These are phyloP conservation scores for Poterioochromonas sp. DNA, from an alignment of 352 stramenopile species.

Conservation along the genomic window DNA sequence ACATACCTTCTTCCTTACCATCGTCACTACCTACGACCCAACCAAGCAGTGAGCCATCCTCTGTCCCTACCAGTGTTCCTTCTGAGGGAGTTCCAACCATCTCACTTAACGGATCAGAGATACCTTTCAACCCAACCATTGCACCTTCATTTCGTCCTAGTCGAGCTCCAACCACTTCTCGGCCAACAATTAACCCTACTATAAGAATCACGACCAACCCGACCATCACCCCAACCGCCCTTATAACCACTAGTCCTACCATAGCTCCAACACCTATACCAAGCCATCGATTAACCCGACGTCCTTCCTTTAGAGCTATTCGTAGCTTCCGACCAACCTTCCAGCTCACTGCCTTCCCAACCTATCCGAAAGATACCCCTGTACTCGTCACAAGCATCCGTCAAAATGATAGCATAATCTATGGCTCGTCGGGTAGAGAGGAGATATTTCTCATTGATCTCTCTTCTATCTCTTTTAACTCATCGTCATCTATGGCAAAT, in stretches of 20 bases:
- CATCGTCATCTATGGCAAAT: no score
- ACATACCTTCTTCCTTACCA: slow-evolving; percentile 13
- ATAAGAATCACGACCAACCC: slow-evolving; percentile 11
- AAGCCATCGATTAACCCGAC: slow-evolving; percentile 10
- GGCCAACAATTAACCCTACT: slow-evolving; percentile 11
- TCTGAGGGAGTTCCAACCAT: slow-evolving; percentile 5
- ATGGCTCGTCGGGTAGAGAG: no score
- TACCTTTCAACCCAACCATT: slow-evolving; percentile 13
- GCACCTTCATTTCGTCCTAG: slow-evolving; percentile 5
- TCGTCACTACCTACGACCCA: slow-evolving; percentile 8
- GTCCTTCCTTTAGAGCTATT: slow-evolving; percentile 13
- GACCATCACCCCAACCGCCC: slow-evolving; percentile 4
- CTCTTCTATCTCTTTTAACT: no score
- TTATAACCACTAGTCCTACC: slow-evolving; percentile 13
- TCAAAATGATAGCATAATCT: no score
- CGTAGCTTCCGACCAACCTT: slow-evolving; percentile 8
- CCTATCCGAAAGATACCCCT: slow-evolving; percentile 10
- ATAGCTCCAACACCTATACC: slow-evolving; percentile 11
- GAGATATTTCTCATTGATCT: no score
- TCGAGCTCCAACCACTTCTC: slow-evolving; percentile 8
- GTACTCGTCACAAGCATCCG: slow-evolving; percentile 3
- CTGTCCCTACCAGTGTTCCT: slow-evolving; percentile 8
- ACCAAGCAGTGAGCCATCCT: slow-evolving; percentile 8
- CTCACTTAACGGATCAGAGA: slow-evolving; percentile 11
- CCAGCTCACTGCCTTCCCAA: slow-evolving; percentile 7